Percentiles rank a stretch among this genome's conserved stretches.
phyloP scores from a whole-genome alignment of 331 rosid species.

The Spiraea crenata region DNA sequence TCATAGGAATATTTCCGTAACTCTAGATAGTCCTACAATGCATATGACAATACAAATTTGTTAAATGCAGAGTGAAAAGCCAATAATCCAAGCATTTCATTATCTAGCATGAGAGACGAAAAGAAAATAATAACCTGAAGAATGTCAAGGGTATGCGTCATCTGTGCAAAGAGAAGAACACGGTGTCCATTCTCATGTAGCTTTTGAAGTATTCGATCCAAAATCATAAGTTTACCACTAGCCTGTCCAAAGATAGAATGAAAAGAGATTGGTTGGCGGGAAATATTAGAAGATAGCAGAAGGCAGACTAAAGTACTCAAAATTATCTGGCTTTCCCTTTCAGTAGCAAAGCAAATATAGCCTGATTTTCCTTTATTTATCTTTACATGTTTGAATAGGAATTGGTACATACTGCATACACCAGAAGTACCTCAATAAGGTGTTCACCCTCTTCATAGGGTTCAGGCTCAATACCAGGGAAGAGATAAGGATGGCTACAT shows the following conservation, averaged over 20 bases:
- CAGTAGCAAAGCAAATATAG: background rate
- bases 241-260: conserved; percentile 48
- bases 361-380: background rate
- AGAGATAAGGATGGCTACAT: conserved; percentile 95
- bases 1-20: conserved; percentile 78
- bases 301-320: background rate
- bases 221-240: conserved; percentile 81
- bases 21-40: conserved; percentile 73
- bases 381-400: background rate
- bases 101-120: background rate
- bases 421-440: conserved; percentile 64
- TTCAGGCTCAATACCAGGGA: conserved; percentile 97
- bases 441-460: conserved; percentile 99
- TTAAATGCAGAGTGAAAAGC: background rate
- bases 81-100: background rate
- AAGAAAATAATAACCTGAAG: conserved; percentile 55
- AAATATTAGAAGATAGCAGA: conserved; percentile 18
- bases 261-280: conserved; percentile 17
- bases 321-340: background rate
- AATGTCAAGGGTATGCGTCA: conserved; percentile 97
- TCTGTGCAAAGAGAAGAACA: conserved; percentile 90
- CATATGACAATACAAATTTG: conserved; percentile 7
- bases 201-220: conserved; percentile 87
- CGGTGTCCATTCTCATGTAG: conserved; percentile 73
- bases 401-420: background rate